Percentiles rank a stretch among this genome's conserved stretches.
Evolutionary conservation across 257 asterid genomes (phyloP).

Genomic region (Rauvolfia tetraphylla): DNA sequence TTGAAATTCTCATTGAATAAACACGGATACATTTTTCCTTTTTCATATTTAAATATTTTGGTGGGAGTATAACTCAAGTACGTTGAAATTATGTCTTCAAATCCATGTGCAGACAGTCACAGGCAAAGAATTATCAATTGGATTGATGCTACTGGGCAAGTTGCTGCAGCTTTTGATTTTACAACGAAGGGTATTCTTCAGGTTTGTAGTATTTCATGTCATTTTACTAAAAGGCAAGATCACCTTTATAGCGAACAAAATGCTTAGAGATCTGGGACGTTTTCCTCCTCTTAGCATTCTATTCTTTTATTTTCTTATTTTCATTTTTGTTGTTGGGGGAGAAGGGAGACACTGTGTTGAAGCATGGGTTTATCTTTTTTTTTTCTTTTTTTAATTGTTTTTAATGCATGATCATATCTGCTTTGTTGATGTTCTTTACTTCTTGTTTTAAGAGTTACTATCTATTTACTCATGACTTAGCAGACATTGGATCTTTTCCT

Average conservation of each 20-base stretch:
- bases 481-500: neutral
- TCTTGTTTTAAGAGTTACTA: neutral
- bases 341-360: neutral
- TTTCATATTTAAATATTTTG: neutral
- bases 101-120: constrained; percentile 64
- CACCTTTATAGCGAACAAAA: neutral
- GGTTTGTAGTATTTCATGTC: constrained; percentile 32
- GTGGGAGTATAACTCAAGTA: neutral
- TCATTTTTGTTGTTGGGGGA: neutral
- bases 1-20: neutral
- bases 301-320: neutral
- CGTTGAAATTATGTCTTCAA: constrained; percentile 9
- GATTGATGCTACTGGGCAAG: constrained; percentile 84
- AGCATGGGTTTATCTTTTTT: no score
- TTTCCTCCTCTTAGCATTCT: neutral
- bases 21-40: neutral
- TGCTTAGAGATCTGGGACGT: neutral
- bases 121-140: constrained; percentile 86
- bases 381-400: neutral
- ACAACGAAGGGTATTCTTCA: constrained; percentile 96
- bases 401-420: no score
- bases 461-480: neutral
- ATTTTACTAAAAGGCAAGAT: neutral
- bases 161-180: constrained; percentile 92
- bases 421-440: neutral